phyloP scores from a whole-genome alignment of 345 rosid species.

The Odontarrhena argentea region DNA sequence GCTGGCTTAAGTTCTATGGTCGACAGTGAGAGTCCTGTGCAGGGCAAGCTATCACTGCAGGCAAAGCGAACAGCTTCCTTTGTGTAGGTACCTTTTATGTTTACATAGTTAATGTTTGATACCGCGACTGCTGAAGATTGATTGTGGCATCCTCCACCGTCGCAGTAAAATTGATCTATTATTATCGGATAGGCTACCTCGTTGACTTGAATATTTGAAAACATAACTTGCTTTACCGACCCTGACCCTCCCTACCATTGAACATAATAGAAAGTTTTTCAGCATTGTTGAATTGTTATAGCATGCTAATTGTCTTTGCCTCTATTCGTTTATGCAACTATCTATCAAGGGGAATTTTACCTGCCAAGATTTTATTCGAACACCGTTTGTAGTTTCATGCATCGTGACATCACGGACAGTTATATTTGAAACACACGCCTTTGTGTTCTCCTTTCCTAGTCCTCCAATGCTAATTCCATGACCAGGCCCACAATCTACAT shows the following conservation, averaged over 20 bases:
- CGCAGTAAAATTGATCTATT: conserved; percentile 89
- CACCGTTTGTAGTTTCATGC: conserved; percentile 64
- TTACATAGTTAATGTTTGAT: conserved; percentile 63
- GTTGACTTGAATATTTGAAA: conserved; percentile 79
- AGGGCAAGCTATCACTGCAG: conserved; percentile 82
- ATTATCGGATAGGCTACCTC: conserved; percentile 72
- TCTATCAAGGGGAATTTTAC: conserved; percentile 36
- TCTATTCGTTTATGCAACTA: conserved; percentile 9
- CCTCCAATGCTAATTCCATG: conserved; percentile 97
- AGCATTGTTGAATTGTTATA: conserved; percentile 26
- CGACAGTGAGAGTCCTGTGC: conserved; percentile 64
- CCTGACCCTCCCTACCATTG: conserved; percentile 83
- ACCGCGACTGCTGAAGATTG: conserved; percentile 78
- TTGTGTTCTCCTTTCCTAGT: conserved; percentile 65
- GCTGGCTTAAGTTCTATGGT: conserved; percentile 59
- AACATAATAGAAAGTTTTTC: conserved; percentile 3
- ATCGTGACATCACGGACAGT: conserved; percentile 69
- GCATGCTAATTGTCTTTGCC: conserved; percentile 12
- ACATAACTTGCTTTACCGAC: conserved; percentile 74
- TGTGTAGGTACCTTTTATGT: conserved; percentile 81
- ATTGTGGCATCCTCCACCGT: conserved; percentile 57
- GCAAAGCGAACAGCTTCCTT: conserved; percentile 64
- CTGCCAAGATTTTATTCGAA: conserved; percentile 97
- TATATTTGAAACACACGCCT: conserved; percentile 84
- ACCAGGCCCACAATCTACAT: conserved; percentile 86